phyloP scores from a whole-genome alignment of 805 yeast species.

The Maudiozyma turicensis region DNA sequence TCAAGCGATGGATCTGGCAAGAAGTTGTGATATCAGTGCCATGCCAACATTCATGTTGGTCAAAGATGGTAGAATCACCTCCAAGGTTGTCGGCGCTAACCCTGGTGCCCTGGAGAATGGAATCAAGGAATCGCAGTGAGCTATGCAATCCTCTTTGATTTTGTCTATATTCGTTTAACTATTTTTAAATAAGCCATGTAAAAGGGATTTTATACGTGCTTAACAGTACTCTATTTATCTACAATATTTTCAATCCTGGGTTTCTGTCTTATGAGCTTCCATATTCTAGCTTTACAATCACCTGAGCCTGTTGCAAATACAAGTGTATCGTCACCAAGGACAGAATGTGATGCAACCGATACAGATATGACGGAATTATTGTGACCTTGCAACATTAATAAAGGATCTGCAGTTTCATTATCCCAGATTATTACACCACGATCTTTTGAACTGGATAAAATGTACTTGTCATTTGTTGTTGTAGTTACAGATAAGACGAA shows the following conservation, averaged over 20 bases:
- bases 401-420: conserved; percentile 80
- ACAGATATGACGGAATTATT: conserved; percentile 92
- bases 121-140: conserved; percentile 1
- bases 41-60: conserved; percentile 68
- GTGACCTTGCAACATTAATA: conserved; percentile 93
- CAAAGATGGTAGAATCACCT: conserved; percentile 49
- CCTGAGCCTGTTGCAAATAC: conserved; percentile 96
- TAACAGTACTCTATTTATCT: background rate
- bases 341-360: conserved; percentile 75
- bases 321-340: conserved; percentile 48
- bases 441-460: conserved; percentile 90
- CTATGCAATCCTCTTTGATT: background rate
- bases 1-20: conserved; percentile 47
- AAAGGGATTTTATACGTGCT: too few species aligned
- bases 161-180: background rate
- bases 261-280: conserved; percentile 56
- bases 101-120: conserved; percentile 26
- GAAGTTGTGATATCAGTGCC: conserved; percentile 52
- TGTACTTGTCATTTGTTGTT: conserved; percentile 85
- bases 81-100: conserved; percentile 56
- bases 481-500: conserved; percentile 90
- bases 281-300: conserved; percentile 93
- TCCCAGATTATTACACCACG: conserved; percentile 98
- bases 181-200: too few species aligned
- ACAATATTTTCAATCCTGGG: conserved; percentile 1